These are phyloP conservation scores for Carex myosuroides DNA, from an alignment of 176 grass and related monocot species.

Conservation along the genomic window DNA sequence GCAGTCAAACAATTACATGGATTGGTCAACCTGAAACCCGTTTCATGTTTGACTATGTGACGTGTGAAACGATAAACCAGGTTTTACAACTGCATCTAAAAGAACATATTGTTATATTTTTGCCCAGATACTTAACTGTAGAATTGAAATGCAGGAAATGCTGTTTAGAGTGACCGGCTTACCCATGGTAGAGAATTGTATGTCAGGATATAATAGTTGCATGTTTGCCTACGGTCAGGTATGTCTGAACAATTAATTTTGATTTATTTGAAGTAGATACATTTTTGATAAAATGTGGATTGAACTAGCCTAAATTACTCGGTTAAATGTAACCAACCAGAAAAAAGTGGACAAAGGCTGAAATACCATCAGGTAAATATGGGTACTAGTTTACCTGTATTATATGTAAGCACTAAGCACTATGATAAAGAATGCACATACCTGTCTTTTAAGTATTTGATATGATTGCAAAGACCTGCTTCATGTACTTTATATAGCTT, in stretches of 20 bases:
- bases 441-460: neutral
- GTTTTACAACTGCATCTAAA: conserved; percentile 26
- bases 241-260: conserved; percentile 16
- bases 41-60: conserved; percentile 90
- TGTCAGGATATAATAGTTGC: conserved; percentile 95
- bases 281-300: neutral
- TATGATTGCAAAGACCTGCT: conserved; percentile 1
- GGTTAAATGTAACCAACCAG: neutral
- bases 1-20: conserved; percentile 74
- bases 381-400: neutral
- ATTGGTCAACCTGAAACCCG: conserved; percentile 78
- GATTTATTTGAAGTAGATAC: conserved; percentile 15
- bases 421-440: neutral
- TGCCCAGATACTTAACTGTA: conserved; percentile 8
- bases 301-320: neutral
- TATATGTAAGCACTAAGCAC: neutral
- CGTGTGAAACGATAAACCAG: conserved; percentile 93
- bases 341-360: neutral
- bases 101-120: conserved; percentile 14
- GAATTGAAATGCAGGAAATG: conserved; percentile 50
- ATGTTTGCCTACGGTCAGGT: conserved; percentile 99
- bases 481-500: neutral
- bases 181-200: conserved; percentile 98
- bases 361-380: neutral
- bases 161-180: conserved; percentile 93